Evolutionary conservation across 208 protist species (phyloP).

Genomic region (Hexamita inflata): DNA sequence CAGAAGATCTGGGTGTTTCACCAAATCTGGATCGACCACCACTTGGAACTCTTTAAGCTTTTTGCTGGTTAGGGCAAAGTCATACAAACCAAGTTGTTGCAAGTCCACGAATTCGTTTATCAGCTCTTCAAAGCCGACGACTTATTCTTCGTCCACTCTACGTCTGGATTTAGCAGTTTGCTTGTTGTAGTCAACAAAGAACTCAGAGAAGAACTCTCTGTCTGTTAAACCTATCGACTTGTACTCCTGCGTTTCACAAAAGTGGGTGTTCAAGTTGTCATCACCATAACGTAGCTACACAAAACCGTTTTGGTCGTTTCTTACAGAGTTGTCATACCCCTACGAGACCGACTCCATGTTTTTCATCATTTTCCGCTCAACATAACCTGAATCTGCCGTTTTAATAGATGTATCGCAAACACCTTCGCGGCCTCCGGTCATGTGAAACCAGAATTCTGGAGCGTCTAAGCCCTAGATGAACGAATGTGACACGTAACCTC

Average conservation of each 20-base stretch:
- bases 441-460: conserved; percentile 98
- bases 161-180: too few relatives aligned
- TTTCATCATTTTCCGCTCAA: conserved; percentile 73
- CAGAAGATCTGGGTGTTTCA: too few relatives aligned
- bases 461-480: conserved; percentile 85
- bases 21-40: too few relatives aligned
- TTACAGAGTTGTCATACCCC: conserved; percentile 56
- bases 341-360: conserved; percentile 80
- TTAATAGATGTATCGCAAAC: conserved; percentile 99
- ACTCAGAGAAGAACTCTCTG: conserved; percentile 3
- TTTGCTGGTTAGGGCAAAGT: too few relatives aligned
- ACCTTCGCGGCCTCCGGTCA: conserved; percentile 93
- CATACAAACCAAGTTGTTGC: too few relatives aligned
- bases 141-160: too few relatives aligned
- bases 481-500: conserved; percentile 91
- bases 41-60: too few relatives aligned
- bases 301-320: conserved; percentile 75
- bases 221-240: conserved; percentile 40
- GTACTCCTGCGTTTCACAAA: conserved; percentile 61
- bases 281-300: conserved; percentile 96
- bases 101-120: too few relatives aligned
- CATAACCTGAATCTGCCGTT: conserved; percentile 92
- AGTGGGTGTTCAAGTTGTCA: conserved; percentile 84
- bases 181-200: conserved; percentile 34
- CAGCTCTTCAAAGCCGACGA: too few relatives aligned